phyloP scores from a whole-genome alignment of 2,329 filamentous ascomycete species.

The Sclerotinia minor region DNA sequence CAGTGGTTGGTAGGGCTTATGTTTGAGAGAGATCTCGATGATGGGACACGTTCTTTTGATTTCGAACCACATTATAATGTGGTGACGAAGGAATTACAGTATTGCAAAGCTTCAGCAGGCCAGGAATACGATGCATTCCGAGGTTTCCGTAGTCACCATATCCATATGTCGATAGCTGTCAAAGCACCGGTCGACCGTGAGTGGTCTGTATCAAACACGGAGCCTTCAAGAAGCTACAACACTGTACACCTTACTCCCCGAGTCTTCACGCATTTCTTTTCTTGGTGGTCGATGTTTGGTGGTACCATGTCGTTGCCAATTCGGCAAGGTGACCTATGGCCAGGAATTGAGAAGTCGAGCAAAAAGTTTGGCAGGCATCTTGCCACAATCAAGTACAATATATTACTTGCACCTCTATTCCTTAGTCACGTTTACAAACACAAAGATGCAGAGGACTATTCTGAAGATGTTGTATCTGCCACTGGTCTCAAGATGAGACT shows the following conservation, averaged over 20 bases:
- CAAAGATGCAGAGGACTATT: slow-evolving; percentile 87
- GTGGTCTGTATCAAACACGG: slow-evolving; percentile 74
- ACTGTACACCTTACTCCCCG: slow-evolving; percentile 90
- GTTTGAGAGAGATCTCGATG: slow-evolving; percentile 79
- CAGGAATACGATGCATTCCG: slow-evolving; percentile 84
- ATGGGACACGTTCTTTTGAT: slow-evolving; percentile 74
- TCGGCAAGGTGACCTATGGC: slow-evolving; percentile 88
- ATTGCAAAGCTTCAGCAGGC: slow-evolving; percentile 59
- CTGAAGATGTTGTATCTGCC: slow-evolving; percentile 76
- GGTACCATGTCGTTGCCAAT: slow-evolving; percentile 93
- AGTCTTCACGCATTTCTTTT: slow-evolving; percentile 98
- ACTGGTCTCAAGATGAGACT: slow-evolving; percentile 96
- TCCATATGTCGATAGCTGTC: slow-evolving; percentile 91
- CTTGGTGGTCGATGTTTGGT: slow-evolving; percentile 96
- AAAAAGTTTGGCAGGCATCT: slow-evolving; percentile 98
- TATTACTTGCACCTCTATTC: slow-evolving; percentile 88
- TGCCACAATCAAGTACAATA: slow-evolving; percentile 97
- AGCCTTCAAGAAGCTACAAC: slow-evolving; percentile 89
- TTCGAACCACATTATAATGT: slow-evolving; percentile 94
- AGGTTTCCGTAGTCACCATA: slow-evolving; percentile 95
- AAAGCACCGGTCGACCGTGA: slow-evolving; percentile 83
- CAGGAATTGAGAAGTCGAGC: slow-evolving; percentile 89
- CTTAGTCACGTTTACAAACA: slow-evolving; percentile 98
- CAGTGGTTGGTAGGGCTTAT: slow-evolving; percentile 89
- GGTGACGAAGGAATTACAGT: slow-evolving; percentile 76